Conservation (phyloP, 73 alveolate species). For the Tetrahymena elliotti region DNA sequence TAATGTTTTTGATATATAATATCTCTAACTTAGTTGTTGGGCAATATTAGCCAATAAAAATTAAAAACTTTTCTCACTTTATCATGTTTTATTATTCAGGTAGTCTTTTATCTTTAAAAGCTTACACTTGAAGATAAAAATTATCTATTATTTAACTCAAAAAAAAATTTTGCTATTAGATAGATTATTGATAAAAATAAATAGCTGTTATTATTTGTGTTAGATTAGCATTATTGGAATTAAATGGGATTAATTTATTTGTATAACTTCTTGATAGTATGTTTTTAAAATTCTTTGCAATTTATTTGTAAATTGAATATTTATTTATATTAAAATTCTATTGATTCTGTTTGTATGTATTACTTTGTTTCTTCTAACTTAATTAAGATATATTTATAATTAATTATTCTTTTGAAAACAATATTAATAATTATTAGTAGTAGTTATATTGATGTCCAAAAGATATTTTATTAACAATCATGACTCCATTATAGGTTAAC, state of each 20-base stretch:
- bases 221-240: neutral
- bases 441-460: slow-evolving; percentile 13
- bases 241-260: no score
- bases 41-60: no score
- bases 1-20: no score
- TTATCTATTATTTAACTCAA: no score
- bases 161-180: no score
- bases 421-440: neutral
- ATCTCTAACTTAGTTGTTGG: no score
- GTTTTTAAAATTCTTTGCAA: neutral
- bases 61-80: no score
- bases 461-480: slow-evolving; percentile 34
- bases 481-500: slow-evolving; percentile 32
- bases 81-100: no score
- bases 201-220: neutral
- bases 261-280: neutral
- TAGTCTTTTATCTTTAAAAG: no score
- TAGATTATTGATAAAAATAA: no score
- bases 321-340: neutral
- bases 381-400: neutral
- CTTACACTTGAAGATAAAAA: no score
- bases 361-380: neutral
- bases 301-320: neutral
- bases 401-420: neutral
- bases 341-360: neutral